Conservation (phyloP, 2,329 filamentous ascomycete genomes). For the Pseudohalonectria lignicola region DNA sequence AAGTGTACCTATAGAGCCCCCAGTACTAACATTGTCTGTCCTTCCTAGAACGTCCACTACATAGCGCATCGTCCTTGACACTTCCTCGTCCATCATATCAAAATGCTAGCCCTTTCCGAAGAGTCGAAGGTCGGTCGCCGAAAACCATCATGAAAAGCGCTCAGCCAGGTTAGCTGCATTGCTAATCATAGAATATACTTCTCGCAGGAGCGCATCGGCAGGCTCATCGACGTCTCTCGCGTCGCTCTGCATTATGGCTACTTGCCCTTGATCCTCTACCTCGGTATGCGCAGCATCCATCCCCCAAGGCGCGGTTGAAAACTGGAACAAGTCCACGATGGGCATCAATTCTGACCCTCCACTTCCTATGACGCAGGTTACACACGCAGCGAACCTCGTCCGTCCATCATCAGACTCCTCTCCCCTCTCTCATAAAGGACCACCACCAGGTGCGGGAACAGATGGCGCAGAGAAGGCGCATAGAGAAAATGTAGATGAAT, state of each 20-base stretch:
- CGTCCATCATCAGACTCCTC: slow-evolving; percentile 56
- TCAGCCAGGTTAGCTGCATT: neutral
- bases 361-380: slow-evolving; percentile 65
- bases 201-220: slow-evolving; percentile 84
- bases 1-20: too few relatives aligned
- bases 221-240: slow-evolving; percentile 88
- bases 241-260: slow-evolving; percentile 98
- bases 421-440: slow-evolving; percentile 49
- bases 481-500: neutral
- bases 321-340: too few relatives aligned
- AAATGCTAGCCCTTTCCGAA: slow-evolving; percentile 68
- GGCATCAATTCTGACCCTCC: too few relatives aligned
- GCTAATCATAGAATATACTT: neutral
- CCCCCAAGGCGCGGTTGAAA: too few relatives aligned
- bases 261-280: slow-evolving; percentile 90
- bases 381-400: slow-evolving; percentile 85
- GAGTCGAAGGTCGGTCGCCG: slow-evolving; percentile 74
- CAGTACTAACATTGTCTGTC: too few relatives aligned
- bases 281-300: slow-evolving; percentile 50
- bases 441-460: neutral
- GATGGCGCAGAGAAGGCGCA: neutral
- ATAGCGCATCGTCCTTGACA: too few relatives aligned
- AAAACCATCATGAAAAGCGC: too few relatives aligned
- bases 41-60: too few relatives aligned
- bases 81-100: slow-evolving; percentile 12